A percentile compares a stretch with the other conserved stretches of the same genome.
Conservation (phyloP, 371 early-diverging fungal species). For the Lichtheimia ramosa region DNA sequence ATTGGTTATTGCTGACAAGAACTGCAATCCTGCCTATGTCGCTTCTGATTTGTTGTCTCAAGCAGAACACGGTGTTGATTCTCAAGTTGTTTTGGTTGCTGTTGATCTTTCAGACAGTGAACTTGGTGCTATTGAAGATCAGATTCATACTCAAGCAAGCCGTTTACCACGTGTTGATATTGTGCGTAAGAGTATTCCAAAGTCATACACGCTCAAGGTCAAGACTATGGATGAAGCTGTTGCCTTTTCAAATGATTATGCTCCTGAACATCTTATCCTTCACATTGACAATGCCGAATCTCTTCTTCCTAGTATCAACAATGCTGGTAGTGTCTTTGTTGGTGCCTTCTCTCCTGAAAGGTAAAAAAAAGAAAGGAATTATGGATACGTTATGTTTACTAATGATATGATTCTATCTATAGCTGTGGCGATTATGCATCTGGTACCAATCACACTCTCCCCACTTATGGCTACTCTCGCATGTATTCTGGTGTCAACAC, state of each 20-base stretch:
- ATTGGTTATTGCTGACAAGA: slow-evolving; percentile 90
- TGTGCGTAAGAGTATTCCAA: slow-evolving; percentile 84
- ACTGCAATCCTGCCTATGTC: slow-evolving; percentile 85
- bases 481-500: slow-evolving; percentile 98
- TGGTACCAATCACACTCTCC: slow-evolving; percentile 99
- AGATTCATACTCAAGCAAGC: slow-evolving; percentile 81
- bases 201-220: slow-evolving; percentile 75
- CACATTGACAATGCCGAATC: slow-evolving; percentile 78
- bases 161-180: slow-evolving; percentile 89
- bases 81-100: slow-evolving; percentile 93
- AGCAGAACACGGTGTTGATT: slow-evolving; percentile 97
- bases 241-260: slow-evolving; percentile 91
- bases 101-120: slow-evolving; percentile 68
- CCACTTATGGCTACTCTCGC: slow-evolving; percentile 95
- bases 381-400: neutral
- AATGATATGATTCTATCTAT: neutral
- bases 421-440: slow-evolving; percentile 98
- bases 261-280: slow-evolving; percentile 96
- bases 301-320: slow-evolving; percentile 65
- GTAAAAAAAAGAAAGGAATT: slow-evolving; percentile 27
- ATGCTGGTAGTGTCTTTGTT: slow-evolving; percentile 97
- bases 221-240: slow-evolving; percentile 78
- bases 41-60: slow-evolving; percentile 95
- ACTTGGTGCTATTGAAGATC: slow-evolving; percentile 72
- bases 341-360: slow-evolving; percentile 95